Conservation (phyloP, 73 alveolate genomes). For the Stentor roeselii region DNA sequence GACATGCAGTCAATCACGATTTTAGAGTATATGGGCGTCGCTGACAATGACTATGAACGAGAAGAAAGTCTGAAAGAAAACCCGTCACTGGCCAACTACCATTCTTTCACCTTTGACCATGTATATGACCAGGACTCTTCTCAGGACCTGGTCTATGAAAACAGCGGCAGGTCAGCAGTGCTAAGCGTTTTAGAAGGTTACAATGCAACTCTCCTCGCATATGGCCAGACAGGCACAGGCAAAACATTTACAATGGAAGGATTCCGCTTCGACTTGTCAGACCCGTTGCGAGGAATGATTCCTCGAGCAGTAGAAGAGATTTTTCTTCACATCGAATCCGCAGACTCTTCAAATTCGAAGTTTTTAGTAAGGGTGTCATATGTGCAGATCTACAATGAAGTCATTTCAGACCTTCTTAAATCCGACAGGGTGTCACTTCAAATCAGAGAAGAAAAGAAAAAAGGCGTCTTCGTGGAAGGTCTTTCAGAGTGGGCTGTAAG, state of each 20-base stretch:
- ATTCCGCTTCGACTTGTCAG: constrained; percentile 81
- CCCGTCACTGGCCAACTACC: constrained; percentile 78
- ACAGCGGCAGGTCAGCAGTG: constrained; percentile 94
- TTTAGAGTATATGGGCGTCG: constrained; percentile 80
- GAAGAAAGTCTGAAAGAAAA: constrained; percentile 55
- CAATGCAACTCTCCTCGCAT: constrained; percentile 97
- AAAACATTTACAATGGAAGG: constrained; percentile 99
- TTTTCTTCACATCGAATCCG: constrained; percentile 78
- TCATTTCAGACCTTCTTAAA: constrained; percentile 92
- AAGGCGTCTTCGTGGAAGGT: constrained; percentile 99
- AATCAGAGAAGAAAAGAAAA: constrained; percentile 94
- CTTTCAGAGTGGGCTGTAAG: constrained; percentile 99
- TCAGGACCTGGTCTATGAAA: constrained; percentile 91
- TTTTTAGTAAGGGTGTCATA: constrained; percentile 90
- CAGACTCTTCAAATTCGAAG: constrained; percentile 68
- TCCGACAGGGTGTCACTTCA: constrained; percentile 85
- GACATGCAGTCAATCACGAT: constrained; percentile 43
- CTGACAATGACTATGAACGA: constrained; percentile 61
- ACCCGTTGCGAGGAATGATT: constrained; percentile 95
- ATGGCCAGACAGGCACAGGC: constrained; percentile 99
- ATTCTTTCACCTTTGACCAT: constrained; percentile 87
- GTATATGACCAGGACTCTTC: constrained; percentile 90
- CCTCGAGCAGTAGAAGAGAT: constrained; percentile 98
- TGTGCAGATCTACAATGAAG: constrained; percentile 96
- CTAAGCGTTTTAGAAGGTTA: constrained; percentile 90